Evolutionary conservation across 1,139 yeast genomes (phyloP).

Genomic region (Blastobotrys elegans): DNA sequence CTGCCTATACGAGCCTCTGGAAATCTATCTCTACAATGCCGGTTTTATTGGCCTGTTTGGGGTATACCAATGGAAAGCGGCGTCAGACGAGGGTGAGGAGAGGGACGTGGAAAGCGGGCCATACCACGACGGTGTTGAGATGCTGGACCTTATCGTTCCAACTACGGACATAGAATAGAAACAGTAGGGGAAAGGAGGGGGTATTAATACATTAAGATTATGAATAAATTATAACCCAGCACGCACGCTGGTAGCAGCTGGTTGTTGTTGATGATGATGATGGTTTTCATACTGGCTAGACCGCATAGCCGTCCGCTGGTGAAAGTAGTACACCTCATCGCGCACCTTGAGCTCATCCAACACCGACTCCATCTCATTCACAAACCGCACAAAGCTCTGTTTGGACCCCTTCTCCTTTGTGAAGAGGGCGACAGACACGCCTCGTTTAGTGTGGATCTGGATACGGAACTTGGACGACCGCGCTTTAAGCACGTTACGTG

Average conservation of each 20-base stretch:
- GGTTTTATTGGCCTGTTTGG: too few relatives aligned
- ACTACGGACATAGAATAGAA: too few relatives aligned
- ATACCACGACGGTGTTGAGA: too few relatives aligned
- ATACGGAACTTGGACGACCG: constrained; percentile 32
- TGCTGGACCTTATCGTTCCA: too few relatives aligned
- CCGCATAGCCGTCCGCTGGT: background rate
- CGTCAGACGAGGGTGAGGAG: too few relatives aligned
- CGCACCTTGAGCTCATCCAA: constrained; percentile 8
- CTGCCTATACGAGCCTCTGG: too few relatives aligned
- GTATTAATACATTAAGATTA: background rate
- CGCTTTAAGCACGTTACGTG: constrained; percentile 33
- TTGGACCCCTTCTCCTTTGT: constrained; percentile 32
- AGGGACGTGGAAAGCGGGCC: too few relatives aligned
- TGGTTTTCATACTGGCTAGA: too few relatives aligned
- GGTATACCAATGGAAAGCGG: too few relatives aligned
- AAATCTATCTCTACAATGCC: too few relatives aligned
- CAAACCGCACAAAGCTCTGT: constrained; percentile 30
- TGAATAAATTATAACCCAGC: background rate
- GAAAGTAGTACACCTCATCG: background rate
- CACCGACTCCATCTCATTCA: constrained; percentile 31
- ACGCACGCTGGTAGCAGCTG: background rate
- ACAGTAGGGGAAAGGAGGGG: background rate
- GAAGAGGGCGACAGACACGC: constrained; percentile 28
- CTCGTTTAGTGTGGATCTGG: constrained; percentile 22
- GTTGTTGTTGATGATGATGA: background rate